Evolutionary conservation across 2,329 filamentous ascomycete species (phyloP).

Genomic region (Cytospora piceicola): DNA sequence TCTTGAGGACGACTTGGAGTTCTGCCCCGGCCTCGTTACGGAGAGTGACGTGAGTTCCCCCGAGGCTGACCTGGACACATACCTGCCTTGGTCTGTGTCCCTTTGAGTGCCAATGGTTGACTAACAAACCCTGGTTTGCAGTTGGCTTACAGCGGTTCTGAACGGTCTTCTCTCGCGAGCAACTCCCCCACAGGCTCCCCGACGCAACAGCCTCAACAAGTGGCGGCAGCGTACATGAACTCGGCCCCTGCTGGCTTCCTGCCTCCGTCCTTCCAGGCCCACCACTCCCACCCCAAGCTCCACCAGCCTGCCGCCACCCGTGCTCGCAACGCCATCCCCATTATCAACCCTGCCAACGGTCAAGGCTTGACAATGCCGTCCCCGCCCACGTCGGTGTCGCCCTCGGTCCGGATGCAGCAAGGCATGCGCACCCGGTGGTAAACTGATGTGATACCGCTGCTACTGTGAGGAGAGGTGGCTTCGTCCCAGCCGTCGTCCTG

Average conservation of each 20-base stretch:
- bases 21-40: constrained; percentile 89
- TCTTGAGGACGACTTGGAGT: constrained; percentile 93
- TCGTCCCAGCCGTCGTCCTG: constrained; percentile 42
- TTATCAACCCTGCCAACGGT: constrained; percentile 86
- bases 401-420: constrained; percentile 61
- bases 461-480: constrained; percentile 39
- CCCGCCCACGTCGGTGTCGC: constrained; percentile 75
- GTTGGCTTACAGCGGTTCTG: constrained; percentile 55
- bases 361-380: constrained; percentile 80
- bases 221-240: constrained; percentile 75
- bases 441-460: constrained; percentile 40
- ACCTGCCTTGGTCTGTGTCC: not conserved
- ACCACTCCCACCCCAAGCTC: constrained; percentile 72
- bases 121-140: constrained; percentile 51
- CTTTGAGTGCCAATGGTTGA: not conserved
- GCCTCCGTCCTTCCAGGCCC: constrained; percentile 68
- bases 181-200: constrained; percentile 92
- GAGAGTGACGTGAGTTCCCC: constrained; percentile 82
- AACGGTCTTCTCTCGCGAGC: constrained; percentile 92
- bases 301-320: constrained; percentile 91
- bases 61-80: constrained; percentile 29
- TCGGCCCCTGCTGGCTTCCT: constrained; percentile 68
- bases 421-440: constrained; percentile 60
- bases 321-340: constrained; percentile 92
- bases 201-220: constrained; percentile 81